These are phyloP conservation scores for Phytophthora sp. DNA, from an alignment of 352 stramenopile species.

Conservation along the genomic window DNA sequence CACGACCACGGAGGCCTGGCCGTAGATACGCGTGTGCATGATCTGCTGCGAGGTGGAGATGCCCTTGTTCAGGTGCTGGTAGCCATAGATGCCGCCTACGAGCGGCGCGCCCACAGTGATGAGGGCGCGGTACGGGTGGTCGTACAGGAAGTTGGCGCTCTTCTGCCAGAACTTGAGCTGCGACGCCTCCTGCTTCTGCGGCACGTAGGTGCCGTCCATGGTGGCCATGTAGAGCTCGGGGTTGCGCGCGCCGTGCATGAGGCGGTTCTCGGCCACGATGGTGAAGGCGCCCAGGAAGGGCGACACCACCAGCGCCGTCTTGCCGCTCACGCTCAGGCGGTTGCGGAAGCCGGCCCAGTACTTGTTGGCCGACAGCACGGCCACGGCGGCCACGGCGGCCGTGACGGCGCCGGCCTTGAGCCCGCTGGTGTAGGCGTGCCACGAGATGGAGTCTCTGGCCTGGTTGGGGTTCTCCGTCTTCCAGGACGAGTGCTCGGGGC, in stretches of 20 bases:
- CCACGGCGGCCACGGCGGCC: constrained; percentile 24
- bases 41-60: constrained; percentile 84
- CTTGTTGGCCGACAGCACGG: constrained; percentile 57
- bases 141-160: constrained; percentile 78
- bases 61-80: constrained; percentile 71
- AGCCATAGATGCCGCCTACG: constrained; percentile 75
- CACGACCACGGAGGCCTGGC: constrained; percentile 69
- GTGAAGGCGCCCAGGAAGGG: constrained; percentile 71
- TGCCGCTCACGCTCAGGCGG: constrained; percentile 72
- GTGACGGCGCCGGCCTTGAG: constrained; percentile 53
- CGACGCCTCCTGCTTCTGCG: constrained; percentile 36
- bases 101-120: constrained; percentile 58
- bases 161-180: constrained; percentile 65
- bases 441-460: constrained; percentile 72
- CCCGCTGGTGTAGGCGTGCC: constrained; percentile 66
- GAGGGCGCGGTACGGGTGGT: constrained; percentile 77
- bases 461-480: constrained; percentile 47
- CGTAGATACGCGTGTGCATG: constrained; percentile 89
- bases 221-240: constrained; percentile 73
- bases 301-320: constrained; percentile 73
- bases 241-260: constrained; percentile 72
- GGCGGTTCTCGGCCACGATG: constrained; percentile 63
- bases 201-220: constrained; percentile 56
- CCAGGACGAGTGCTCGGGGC: constrained; percentile 33
- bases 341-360: constrained; percentile 74